phyloP scores from a whole-genome alignment of 495 filamentous ascomycete genomes.

The Trypethelium eluteriae region DNA sequence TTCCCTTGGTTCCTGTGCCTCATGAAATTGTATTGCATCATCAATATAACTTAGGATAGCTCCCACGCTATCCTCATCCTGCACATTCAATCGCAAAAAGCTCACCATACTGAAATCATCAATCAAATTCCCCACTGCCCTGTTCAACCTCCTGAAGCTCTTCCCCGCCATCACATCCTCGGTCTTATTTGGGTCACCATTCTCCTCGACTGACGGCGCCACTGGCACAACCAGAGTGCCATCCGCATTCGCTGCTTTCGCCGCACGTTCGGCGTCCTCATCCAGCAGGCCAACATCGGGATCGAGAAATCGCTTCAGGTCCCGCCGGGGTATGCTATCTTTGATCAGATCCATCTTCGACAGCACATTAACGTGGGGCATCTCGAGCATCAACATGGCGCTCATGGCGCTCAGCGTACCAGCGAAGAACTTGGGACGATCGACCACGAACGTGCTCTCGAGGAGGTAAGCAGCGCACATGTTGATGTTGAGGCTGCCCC shows the following conservation, averaged over 20 bases:
- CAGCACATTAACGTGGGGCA: conserved; percentile 89
- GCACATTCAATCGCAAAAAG: conserved; percentile 79
- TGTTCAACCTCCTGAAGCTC: conserved; percentile 70
- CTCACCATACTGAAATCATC: conserved; percentile 98
- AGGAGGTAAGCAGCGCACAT: conserved; percentile 94
- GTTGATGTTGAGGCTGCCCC: conserved; percentile 76
- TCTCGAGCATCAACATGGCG: conserved; percentile 95
- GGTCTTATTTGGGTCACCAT: conserved; percentile 49
- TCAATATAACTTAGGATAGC: conserved; percentile 94
- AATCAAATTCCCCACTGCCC: conserved; percentile 78
- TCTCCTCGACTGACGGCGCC: conserved; percentile 31
- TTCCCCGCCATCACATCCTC: conserved; percentile 68
- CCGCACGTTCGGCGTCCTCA: conserved; percentile 42
- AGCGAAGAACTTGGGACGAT: conserved; percentile 93
- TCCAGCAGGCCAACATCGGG: conserved; percentile 72
- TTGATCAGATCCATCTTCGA: conserved; percentile 96
- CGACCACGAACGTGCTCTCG: conserved; percentile 88
- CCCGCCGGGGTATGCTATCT: conserved; percentile 69
- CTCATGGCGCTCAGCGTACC: conserved; percentile 94
- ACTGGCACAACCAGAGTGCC: conserved; percentile 37
- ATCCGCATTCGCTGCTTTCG: conserved; percentile 27
- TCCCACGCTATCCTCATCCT: conserved; percentile 87
- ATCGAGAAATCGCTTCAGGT: conserved; percentile 78
- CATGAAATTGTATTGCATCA: conserved; percentile 90
- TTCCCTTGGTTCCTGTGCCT: conserved; percentile 90